Percentiles rank a stretch among this genome's conserved stretches.
These are phyloP conservation scores for Nemophila menziesii DNA, from an alignment of 257 asterid genomes.

Conservation along the genomic window DNA sequence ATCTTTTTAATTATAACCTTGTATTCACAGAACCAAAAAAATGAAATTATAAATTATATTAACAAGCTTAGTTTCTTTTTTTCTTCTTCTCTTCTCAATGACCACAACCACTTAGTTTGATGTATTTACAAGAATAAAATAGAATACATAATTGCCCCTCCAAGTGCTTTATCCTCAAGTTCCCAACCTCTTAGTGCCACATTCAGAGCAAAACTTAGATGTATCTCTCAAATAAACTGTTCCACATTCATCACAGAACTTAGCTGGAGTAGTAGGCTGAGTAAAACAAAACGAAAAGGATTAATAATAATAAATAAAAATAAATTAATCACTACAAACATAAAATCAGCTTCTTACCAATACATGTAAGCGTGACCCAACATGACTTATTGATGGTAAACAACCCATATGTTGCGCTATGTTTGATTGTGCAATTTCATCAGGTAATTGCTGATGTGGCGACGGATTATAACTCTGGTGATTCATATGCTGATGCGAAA, in stretches of 20 bases:
- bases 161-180: too few species aligned
- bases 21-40: too few species aligned
- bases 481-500: conserved; percentile 57
- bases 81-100: too few species aligned
- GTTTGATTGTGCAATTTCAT: conserved; percentile 50
- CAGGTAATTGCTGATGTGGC: conserved; percentile 66
- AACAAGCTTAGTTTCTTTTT: too few species aligned
- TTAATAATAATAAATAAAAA: neutral
- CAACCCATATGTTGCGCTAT: conserved; percentile 61
- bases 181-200: conserved; percentile 83
- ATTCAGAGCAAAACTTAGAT: conserved; percentile 83
- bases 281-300: neutral
- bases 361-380: conserved; percentile 65
- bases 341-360: conserved; percentile 54
- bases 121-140: too few species aligned
- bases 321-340: neutral
- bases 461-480: conserved; percentile 50
- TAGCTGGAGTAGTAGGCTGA: conserved; percentile 84
- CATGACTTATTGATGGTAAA: conserved; percentile 60
- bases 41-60: too few species aligned
- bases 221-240: conserved; percentile 66
- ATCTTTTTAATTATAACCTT: too few species aligned
- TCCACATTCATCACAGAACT: conserved; percentile 91
- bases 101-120: too few species aligned
- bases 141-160: too few species aligned